Evolutionary conservation across 2,329 filamentous ascomycete genomes (phyloP).

Genomic region (Periconia macrospinosa): DNA sequence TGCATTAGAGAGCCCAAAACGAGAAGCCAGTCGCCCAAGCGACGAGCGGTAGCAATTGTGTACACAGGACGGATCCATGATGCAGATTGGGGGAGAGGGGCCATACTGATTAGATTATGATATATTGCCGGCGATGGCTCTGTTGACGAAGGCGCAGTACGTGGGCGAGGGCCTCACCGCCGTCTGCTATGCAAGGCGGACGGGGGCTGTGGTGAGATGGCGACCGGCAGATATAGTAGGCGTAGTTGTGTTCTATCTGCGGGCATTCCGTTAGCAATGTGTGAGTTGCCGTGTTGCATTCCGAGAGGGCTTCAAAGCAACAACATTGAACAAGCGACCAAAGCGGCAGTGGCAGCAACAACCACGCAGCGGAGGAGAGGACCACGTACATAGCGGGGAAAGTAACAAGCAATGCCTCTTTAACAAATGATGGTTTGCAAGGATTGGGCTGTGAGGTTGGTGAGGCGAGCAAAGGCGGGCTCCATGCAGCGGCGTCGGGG

Average conservation of each 20-base stretch:
- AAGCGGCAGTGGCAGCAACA: not conserved
- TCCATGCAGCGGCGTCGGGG: conserved; percentile 29
- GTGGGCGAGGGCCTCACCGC: conserved; percentile 5
- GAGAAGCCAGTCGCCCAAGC: conserved; percentile 5
- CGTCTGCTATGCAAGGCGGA: conserved; percentile 9
- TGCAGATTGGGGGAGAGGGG: not conserved
- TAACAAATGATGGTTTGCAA: conserved; percentile 8
- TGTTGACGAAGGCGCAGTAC: not conserved
- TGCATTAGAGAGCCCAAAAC: conserved; percentile 19
- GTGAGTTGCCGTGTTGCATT: conserved; percentile 12
- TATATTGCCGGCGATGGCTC: not conserved
- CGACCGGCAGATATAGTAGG: conserved; percentile 10
- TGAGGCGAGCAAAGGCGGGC: conserved; percentile 20
- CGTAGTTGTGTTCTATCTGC: conserved; percentile 16
- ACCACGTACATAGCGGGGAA: conserved; percentile 13
- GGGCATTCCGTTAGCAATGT: conserved; percentile 16
- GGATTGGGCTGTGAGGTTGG: conserved; percentile 9
- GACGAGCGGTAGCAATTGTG: conserved; percentile 11
- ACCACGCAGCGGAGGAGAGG: not conserved
- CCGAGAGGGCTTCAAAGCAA: conserved; percentile 2
- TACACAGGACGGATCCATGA: conserved; percentile 8
- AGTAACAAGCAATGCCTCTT: not conserved
- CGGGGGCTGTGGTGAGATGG: conserved; percentile 12
- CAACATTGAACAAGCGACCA: conserved; percentile 7
- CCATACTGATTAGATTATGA: not conserved